Base-by-base conservation (phyloP, 108 stramenopile species). In the Phaeodactylum tricornutum region DNA sequence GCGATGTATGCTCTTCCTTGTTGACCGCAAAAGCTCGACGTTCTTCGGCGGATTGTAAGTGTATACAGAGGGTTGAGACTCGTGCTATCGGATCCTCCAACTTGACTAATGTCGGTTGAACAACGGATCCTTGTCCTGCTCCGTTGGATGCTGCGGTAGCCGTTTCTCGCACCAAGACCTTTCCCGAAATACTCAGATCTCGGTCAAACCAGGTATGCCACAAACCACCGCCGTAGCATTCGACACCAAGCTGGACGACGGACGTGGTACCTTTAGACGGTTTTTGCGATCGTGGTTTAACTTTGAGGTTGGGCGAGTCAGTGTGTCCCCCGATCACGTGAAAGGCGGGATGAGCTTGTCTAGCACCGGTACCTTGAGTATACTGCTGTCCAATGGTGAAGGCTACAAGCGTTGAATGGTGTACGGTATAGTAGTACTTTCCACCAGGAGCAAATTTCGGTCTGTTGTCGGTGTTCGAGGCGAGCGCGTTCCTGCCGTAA, bases 191-290 rank as follows among this genome's bases (percentile, higher is more conserved):
- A 12, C 84, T 69, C 40, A 98, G 67, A 58, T 99, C 96, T 9
- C 95, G 66, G 56, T 96, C 95, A 60, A 96, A 94, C 93, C 93
- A 94, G 1, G 93, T 94, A 58, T 96, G 84, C 95, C 93, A 96
- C 50, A 96, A 60, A 7, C 92, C 95, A 21, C 95, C 92, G 15
- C 95, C 95, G 72, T 96, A 96, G 36, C 91, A 91, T 50, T 92
- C 87, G 16, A 80, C 92, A 32, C 61, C 76, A n/a, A 94, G 43
- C 61, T 90, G 82, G 25, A 71, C 69, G n/a, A n/a, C n/a, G 6
- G 41, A 7, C 7, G 66, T 60, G n/a, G 62, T 70, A 15, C 79
- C 48, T 59, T 92, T 93, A n/a, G n/a, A n/a, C n/a, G n/a, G n/a
- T n/a, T n/a, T n/a, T n/a, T n/a, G n/a, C 59, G 84, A 80, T 24